Evolutionary conservation across 371 early-diverging fungal genomes (phyloP).

Genomic region (Choanephora cucurbitarum): DNA sequence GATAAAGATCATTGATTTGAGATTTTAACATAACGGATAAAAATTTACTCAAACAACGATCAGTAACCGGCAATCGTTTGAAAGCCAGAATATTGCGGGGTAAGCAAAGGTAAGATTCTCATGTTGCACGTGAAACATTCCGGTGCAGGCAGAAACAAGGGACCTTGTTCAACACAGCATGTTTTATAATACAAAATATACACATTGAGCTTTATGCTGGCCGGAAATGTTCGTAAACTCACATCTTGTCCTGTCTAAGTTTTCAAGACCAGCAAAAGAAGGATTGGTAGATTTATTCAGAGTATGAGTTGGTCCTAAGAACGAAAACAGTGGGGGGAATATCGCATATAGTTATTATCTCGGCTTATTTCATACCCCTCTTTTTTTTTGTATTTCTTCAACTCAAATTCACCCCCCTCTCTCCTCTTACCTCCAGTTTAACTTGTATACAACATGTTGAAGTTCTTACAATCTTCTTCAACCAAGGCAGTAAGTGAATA

Average conservation of each 20-base stretch:
- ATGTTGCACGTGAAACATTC: slow-evolving; percentile 17
- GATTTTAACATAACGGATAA: neutral
- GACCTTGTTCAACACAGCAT: slow-evolving; percentile 17
- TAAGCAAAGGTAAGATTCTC: slow-evolving; percentile 9
- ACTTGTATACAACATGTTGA: slow-evolving; percentile 26
- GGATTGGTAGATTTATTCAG: too few relatives aligned
- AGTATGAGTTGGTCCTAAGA: too few relatives aligned
- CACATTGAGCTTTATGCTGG: neutral
- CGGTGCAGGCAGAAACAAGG: slow-evolving; percentile 13
- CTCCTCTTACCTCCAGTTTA: slow-evolving; percentile 7
- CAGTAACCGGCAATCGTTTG: neutral
- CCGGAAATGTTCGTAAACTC: slow-evolving; percentile 19
- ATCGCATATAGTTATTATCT: too few relatives aligned
- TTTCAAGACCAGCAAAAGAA: neutral
- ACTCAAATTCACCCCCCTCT: slow-evolving; percentile 22
- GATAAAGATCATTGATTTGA: too few relatives aligned
- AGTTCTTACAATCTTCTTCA: slow-evolving; percentile 33
- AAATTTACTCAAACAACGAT: neutral
- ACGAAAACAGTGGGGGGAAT: too few relatives aligned
- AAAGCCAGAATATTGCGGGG: slow-evolving; percentile 14
- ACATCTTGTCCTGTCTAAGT: neutral
- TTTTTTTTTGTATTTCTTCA: slow-evolving; percentile 12
- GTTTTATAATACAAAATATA: slow-evolving; percentile 29
- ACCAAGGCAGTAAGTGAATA: slow-evolving; percentile 25
- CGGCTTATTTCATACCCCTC: slow-evolving; percentile 10